Conservation (phyloP, 495 filamentous ascomycete species). For the Chaetomium fimeti region DNA sequence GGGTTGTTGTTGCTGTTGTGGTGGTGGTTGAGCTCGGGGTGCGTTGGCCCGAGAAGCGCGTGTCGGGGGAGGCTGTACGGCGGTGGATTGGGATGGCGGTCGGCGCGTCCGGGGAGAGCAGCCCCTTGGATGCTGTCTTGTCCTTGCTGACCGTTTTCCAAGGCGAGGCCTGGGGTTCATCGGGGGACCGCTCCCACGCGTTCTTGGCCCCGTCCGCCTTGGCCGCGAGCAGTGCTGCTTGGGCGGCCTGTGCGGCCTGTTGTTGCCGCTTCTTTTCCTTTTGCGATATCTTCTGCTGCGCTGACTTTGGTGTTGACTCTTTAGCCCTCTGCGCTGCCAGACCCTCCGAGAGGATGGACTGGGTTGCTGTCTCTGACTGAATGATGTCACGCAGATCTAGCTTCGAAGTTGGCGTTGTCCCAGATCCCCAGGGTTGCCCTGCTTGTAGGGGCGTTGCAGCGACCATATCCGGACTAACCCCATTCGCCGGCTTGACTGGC, state of each 20-base stretch:
- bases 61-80: conserved; percentile 56
- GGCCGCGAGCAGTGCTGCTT: conserved; percentile 31
- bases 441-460: conserved; percentile 23
- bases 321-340: conserved; percentile 55
- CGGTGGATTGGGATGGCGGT: conserved; percentile 38
- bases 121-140: conserved; percentile 43
- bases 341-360: conserved; percentile 72
- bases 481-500: neutral
- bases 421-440: conserved; percentile 60
- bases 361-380: conserved; percentile 63
- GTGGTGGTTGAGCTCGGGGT: conserved; percentile 17
- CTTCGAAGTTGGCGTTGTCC: conserved; percentile 58
- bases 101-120: conserved; percentile 35
- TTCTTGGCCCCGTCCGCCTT: conserved; percentile 28
- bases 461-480: neutral
- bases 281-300: conserved; percentile 68
- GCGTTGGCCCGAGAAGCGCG: conserved; percentile 53
- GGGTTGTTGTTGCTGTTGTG: conserved; percentile 16
- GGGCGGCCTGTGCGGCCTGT: conserved; percentile 47
- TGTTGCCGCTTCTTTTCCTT: conserved; percentile 85
- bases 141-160: conserved; percentile 63
- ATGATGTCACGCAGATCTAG: conserved; percentile 82
- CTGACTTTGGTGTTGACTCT: conserved; percentile 36
- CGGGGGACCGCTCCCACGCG: conserved; percentile 36
- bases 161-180: conserved; percentile 53